phyloP scores from a whole-genome alignment of 768 basidiomycete species.

The Suillus subalutaceus region DNA sequence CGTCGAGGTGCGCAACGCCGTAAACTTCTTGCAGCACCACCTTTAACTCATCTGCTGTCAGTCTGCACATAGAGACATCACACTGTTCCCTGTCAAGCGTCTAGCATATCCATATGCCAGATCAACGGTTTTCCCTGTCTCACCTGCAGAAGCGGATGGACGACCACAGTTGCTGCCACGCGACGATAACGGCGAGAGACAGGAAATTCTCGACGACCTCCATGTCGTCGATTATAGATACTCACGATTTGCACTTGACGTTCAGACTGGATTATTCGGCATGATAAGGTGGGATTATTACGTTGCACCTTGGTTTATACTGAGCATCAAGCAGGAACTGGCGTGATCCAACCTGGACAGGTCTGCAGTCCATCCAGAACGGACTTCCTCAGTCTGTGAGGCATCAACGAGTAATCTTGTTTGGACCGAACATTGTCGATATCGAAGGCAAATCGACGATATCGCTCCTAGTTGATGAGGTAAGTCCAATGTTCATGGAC shows the following conservation, averaged over 20 bases:
- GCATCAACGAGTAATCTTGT: slow-evolving; percentile 70
- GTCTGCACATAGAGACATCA: slow-evolving; percentile 84
- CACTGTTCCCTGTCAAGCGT: slow-evolving; percentile 69
- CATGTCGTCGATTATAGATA: slow-evolving; percentile 90
- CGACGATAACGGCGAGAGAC: slow-evolving; percentile 34
- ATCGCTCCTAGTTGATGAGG: slow-evolving; percentile 87
- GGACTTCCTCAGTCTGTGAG: slow-evolving; percentile 61
- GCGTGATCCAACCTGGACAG: slow-evolving; percentile 80
- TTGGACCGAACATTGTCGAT: slow-evolving; percentile 87
- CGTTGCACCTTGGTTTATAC: background rate
- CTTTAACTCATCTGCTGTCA: slow-evolving; percentile 31
- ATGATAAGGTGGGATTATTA: slow-evolving; percentile 67
- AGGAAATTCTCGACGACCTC: slow-evolving; percentile 51
- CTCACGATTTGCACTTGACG: slow-evolving; percentile 86
- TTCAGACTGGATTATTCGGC: slow-evolving; percentile 76
- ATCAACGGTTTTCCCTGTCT: slow-evolving; percentile 73
- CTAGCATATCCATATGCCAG: slow-evolving; percentile 77
- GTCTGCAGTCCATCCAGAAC: slow-evolving; percentile 58
- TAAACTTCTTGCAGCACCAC: background rate
- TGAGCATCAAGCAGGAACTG: slow-evolving; percentile 65
- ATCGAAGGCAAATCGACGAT: slow-evolving; percentile 84
- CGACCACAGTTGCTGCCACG: slow-evolving; percentile 25
- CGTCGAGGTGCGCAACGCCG: slow-evolving; percentile 71
- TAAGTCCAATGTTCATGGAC: slow-evolving; percentile 35
- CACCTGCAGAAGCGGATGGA: slow-evolving; percentile 33